Base-by-base conservation (phyloP, 805 yeast genomes). In the Metschnikowia anglica region DNA sequence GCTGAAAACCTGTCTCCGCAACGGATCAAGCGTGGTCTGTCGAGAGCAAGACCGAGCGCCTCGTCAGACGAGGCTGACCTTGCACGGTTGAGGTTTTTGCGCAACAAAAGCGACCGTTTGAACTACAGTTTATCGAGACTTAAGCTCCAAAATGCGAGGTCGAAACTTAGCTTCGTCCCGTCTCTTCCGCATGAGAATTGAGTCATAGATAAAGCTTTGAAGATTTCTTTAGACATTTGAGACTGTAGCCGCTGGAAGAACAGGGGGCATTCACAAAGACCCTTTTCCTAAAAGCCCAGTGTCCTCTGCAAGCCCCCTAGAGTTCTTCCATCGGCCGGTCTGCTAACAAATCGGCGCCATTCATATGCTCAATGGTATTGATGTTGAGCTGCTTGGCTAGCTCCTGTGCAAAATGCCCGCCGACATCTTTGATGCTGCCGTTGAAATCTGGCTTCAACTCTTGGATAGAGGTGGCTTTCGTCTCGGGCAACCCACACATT, bases 401-500 rank as follows among this genome's bases (percentile, higher is more conserved):
- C 46, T 70, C 71, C 34, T 59, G 60, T 5, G 71, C 71, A 39
- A 59, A 68, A 47, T 57, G 51, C 20, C 53, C 51, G 1, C 66
- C 74, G 5, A 60, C 64, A 4, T 60, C 62, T 38, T 61, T 56
- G 17, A 53, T 37, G 15, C 39, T 43, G 1, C 59, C 62, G 19
- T 29, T 43, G 31, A 55, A 37, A 13, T 41, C 49, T 10, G 49
- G 44, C 29, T 26, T 33, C 19, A 29, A 18, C 24, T 54, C 55
- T 20, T 46, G 37, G 10, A 71, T 54, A 3, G 73, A 66, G 2
- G 73, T 68, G 39, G 75, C 73, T 9, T 32, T 33, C 31, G 75
- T 74, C 5, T 76, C 79, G 0, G 84, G 79, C 25, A 90, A 68
- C 1, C 98, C 98, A 67, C 99, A 93, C 74, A 95, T 87, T 4